Evolutionary conservation across 768 basidiomycete species (phyloP).

Genomic region (Tulasnella sp.): DNA sequence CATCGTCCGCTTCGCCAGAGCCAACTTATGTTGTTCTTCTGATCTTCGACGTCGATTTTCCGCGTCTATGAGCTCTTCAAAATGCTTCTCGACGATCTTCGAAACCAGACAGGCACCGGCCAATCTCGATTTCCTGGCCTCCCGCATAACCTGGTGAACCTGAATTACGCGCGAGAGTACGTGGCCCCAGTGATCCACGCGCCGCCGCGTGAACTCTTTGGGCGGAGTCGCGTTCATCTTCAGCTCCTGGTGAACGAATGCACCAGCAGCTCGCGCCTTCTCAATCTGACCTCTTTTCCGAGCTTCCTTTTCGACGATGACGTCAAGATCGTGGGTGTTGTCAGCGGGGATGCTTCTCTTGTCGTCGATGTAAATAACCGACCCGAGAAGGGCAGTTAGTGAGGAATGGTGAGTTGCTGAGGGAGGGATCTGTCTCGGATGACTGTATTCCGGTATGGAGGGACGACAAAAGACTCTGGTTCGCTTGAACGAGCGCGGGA

Average conservation of each 20-base stretch:
- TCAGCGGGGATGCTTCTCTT: constrained; percentile 36
- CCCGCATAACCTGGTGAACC: constrained; percentile 26
- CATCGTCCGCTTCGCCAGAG: constrained; percentile 59
- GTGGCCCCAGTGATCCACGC: constrained; percentile 28
- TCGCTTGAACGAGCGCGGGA: constrained; percentile 41
- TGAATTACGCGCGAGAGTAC: constrained; percentile 28
- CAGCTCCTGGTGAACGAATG: constrained; percentile 33
- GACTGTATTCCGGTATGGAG: constrained; percentile 42
- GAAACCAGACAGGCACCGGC: constrained; percentile 43
- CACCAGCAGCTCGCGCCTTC: constrained; percentile 37
- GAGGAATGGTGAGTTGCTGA: constrained; percentile 42
- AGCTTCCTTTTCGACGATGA: constrained; percentile 35
- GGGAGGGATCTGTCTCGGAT: constrained; percentile 56
- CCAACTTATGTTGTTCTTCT: constrained; percentile 57
- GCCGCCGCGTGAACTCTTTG: constrained; percentile 19
- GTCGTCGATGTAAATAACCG: constrained; percentile 44
- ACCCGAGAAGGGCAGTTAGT: constrained; percentile 44
- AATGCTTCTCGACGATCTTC: constrained; percentile 56
- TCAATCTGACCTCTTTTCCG: constrained; percentile 35
- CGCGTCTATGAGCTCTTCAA: constrained; percentile 53
- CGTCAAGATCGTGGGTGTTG: constrained; percentile 30
- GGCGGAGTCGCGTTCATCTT: constrained; percentile 1
- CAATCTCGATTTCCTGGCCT: constrained; percentile 30
- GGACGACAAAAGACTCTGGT: constrained; percentile 55
- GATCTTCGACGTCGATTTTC: constrained; percentile 46